A percentile compares a stretch with the other conserved stretches of the same genome.
Conservation (phyloP, 2,329 filamentous ascomycete species). For the Aureobasidium sp. region DNA sequence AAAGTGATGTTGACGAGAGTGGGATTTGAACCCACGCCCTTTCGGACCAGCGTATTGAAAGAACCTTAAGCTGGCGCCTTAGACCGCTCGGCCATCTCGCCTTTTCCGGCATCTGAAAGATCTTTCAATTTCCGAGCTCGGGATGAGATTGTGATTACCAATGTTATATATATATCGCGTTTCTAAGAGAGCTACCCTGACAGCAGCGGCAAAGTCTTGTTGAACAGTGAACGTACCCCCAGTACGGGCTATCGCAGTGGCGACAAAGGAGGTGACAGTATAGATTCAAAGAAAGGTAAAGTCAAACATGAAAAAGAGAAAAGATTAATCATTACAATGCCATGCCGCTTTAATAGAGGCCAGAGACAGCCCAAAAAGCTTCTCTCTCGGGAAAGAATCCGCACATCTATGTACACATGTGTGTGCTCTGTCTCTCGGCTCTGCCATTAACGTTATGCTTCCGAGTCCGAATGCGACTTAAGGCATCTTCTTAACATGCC, state of each 20-base stretch:
- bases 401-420: neutral
- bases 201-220: too few relatives aligned
- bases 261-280: too few relatives aligned
- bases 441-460: neutral
- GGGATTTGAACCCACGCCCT: neutral
- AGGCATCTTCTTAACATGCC: slow-evolving; percentile 5
- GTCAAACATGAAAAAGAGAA: neutral
- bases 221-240: too few relatives aligned
- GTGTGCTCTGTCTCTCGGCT: neutral
- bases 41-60: neutral
- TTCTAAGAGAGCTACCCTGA: too few relatives aligned
- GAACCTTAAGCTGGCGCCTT: neutral
- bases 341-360: neutral
- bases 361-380: neutral
- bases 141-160: too few relatives aligned
- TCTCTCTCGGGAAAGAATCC: neutral
- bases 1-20: neutral
- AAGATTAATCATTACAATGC: slow-evolving; percentile 2
- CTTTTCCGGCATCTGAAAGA: neutral
- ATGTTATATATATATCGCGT: too few relatives aligned
- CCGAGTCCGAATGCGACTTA: neutral
- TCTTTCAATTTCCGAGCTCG: too few relatives aligned
- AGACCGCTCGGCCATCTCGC: neutral
- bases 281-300: too few relatives aligned
- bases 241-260: too few relatives aligned